These are phyloP conservation scores for Metarhizium brunneum DNA, from an alignment of 2,329 filamentous ascomycete genomes.

Conservation along the genomic window DNA sequence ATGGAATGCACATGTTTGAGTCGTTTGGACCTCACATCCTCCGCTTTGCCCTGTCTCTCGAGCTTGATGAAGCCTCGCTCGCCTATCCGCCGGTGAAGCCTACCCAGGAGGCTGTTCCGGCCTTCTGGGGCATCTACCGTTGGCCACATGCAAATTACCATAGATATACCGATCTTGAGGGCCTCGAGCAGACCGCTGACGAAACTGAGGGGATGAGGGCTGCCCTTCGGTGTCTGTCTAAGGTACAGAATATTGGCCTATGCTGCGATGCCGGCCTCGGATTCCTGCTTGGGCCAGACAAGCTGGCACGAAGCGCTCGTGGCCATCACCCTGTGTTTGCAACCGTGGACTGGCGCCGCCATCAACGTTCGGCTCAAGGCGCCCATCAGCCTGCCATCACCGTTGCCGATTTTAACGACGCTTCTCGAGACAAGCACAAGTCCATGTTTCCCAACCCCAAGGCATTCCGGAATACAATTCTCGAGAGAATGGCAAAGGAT, in stretches of 20 bases:
- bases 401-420: conserved; percentile 15
- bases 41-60: conserved; percentile 58
- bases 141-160: conserved; percentile 54
- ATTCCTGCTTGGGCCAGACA: conserved; percentile 55
- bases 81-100: conserved; percentile 46
- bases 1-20: conserved; percentile 52
- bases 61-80: conserved; percentile 47
- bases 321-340: conserved; percentile 26
- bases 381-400: background rate
- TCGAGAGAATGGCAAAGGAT: conserved; percentile 28
- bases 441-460: conserved; percentile 11
- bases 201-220: conserved; percentile 51
- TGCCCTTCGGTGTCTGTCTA: conserved; percentile 46
- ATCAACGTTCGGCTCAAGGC: conserved; percentile 5
- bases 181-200: conserved; percentile 54
- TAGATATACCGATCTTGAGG: conserved; percentile 48
- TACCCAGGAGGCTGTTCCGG: conserved; percentile 40
- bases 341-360: conserved; percentile 17
- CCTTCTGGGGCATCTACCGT: conserved; percentile 56
- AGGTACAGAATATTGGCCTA: conserved; percentile 54
- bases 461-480: conserved; percentile 7
- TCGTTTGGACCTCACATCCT: conserved; percentile 51
- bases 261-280: conserved; percentile 60
- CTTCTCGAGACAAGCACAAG: conserved; percentile 14
- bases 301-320: conserved; percentile 35